Evolutionary conservation across 495 filamentous ascomycete genomes (phyloP).

Genomic region (Penicillium daleae): DNA sequence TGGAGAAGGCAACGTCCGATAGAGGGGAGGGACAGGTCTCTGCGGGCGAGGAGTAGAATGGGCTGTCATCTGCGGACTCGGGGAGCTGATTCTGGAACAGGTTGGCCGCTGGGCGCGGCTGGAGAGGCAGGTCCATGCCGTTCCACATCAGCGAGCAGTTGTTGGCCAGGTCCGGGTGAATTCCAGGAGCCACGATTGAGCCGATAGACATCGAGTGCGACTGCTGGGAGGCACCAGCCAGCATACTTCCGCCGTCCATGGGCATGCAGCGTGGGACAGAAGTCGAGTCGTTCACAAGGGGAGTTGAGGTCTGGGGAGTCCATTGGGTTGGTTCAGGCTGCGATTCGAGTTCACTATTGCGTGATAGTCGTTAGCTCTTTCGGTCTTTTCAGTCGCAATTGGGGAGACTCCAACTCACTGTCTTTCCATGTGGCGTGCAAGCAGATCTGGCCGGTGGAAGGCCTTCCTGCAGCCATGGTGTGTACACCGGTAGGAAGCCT

Average conservation of each 20-base stretch:
- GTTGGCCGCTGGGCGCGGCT: slow-evolving; percentile 34
- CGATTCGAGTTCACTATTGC: slow-evolving; percentile 43
- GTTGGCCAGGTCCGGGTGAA: slow-evolving; percentile 46
- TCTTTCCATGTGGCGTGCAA: slow-evolving; percentile 78
- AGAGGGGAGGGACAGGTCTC: slow-evolving; percentile 50
- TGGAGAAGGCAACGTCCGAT: slow-evolving; percentile 43
- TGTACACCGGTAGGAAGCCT: slow-evolving; percentile 68
- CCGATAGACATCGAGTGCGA: slow-evolving; percentile 50
- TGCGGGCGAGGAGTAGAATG: slow-evolving; percentile 48
- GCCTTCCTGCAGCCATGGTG: slow-evolving; percentile 71
- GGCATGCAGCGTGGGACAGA: slow-evolving; percentile 35
- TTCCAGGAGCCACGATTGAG: slow-evolving; percentile 46
- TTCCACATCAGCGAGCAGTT: slow-evolving; percentile 46
- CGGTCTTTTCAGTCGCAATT: background rate
- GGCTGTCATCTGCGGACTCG: slow-evolving; percentile 44
- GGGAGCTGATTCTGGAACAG: slow-evolving; percentile 43
- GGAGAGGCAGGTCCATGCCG: slow-evolving; percentile 42
- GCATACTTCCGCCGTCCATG: slow-evolving; percentile 31
- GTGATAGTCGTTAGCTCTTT: slow-evolving; percentile 4
- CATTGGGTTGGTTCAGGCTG: slow-evolving; percentile 43
- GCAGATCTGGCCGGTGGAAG: slow-evolving; percentile 80
- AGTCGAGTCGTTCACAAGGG: slow-evolving; percentile 30
- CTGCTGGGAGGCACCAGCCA: slow-evolving; percentile 36
- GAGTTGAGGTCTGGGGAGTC: slow-evolving; percentile 32
- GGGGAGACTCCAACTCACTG: slow-evolving; percentile 60